phyloP scores from a whole-genome alignment of 805 yeast genomes.

The Tetrapisispora arboricola region DNA sequence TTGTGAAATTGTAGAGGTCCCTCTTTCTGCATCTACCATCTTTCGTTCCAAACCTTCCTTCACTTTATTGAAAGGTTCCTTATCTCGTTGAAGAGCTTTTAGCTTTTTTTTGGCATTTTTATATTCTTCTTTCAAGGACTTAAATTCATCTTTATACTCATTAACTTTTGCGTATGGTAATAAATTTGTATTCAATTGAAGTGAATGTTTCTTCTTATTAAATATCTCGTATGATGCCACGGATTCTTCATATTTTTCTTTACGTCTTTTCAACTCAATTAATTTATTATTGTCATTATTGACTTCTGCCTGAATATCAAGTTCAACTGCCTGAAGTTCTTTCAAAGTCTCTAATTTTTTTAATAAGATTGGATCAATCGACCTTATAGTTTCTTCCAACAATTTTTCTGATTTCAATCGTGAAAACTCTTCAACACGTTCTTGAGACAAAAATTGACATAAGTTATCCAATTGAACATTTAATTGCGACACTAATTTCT shows the following conservation, averaged over 20 bases:
- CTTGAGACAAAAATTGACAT: constrained; percentile 93
- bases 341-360: constrained; percentile 48
- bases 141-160: constrained; percentile 28
- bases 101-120: constrained; percentile 23
- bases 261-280: constrained; percentile 28
- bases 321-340: constrained; percentile 37
- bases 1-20: constrained; percentile 6
- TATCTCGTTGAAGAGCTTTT: constrained; percentile 16
- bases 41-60: constrained; percentile 25
- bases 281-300: constrained; percentile 23
- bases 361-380: constrained; percentile 56
- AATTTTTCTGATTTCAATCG: constrained; percentile 65
- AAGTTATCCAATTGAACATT: constrained; percentile 84
- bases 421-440: constrained; percentile 88
- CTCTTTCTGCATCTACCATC: constrained; percentile 15
- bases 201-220: constrained; percentile 36
- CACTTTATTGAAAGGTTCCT: constrained; percentile 20
- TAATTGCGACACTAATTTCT: constrained; percentile 34
- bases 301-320: constrained; percentile 30
- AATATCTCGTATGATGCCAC: constrained; percentile 40
- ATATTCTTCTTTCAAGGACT: constrained; percentile 20
- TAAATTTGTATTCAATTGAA: constrained; percentile 38
- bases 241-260: constrained; percentile 35
- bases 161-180: constrained; percentile 41
- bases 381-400: constrained; percentile 67